Evolutionary conservation across 306 rosid species (phyloP).

Genomic region (Comarum palustre): DNA sequence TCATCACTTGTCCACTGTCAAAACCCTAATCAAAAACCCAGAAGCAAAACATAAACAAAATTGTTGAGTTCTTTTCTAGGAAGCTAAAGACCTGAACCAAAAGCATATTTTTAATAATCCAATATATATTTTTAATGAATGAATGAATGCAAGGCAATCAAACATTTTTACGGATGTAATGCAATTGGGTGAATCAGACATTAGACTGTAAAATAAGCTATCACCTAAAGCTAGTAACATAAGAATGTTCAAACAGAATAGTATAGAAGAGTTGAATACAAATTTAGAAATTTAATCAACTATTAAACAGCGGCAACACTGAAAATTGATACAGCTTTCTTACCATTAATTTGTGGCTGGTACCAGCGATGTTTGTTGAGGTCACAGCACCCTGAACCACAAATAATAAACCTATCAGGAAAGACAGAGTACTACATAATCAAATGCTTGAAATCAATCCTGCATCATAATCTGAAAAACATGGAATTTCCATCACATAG

Average conservation of each 20-base stretch:
- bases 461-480: constrained; percentile 8
- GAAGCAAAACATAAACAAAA: neutral
- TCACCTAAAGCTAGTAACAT: no score
- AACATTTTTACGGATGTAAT: neutral
- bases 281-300: neutral
- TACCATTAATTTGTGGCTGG: constrained; percentile 51
- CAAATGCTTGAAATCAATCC: constrained; percentile 10
- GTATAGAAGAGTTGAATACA: neutral
- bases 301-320: constrained; percentile 13
- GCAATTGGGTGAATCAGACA: constrained; percentile 2
- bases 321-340: constrained; percentile 22
- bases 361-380: constrained; percentile 40
- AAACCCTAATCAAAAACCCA: neutral
- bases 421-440: constrained; percentile 27
- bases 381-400: constrained; percentile 72
- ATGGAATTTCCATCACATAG: neutral
- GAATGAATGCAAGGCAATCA: neutral
- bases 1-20: neutral
- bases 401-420: constrained; percentile 68
- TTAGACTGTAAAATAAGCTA: neutral
- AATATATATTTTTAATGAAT: neutral
- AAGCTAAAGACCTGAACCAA: neutral
- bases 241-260: neutral
- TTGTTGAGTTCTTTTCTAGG: neutral
- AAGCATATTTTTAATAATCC: neutral